These are phyloP conservation scores for Lachancea mirantina DNA, from an alignment of 805 yeast genomes.

Conservation along the genomic window DNA sequence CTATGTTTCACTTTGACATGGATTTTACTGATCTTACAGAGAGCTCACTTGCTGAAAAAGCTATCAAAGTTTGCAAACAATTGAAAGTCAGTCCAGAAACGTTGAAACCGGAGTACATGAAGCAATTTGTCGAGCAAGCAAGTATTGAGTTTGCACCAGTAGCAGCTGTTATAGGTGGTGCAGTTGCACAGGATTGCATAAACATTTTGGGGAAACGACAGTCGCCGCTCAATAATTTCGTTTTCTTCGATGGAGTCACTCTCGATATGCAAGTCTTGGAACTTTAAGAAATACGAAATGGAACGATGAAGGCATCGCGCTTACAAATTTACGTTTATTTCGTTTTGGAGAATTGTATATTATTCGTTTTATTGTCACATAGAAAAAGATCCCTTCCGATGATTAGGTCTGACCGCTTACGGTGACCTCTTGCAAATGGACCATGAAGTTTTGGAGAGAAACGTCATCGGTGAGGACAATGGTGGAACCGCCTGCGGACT, in stretches of 20 bases:
- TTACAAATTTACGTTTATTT: neutral
- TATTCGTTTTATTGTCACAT: neutral
- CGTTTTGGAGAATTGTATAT: no score
- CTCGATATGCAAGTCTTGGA: constrained; percentile 73
- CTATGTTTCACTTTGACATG: constrained; percentile 44
- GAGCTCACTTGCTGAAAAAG: constrained; percentile 26
- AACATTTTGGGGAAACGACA: constrained; percentile 71
- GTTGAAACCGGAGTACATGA: constrained; percentile 34
- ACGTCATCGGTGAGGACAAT: constrained; percentile 96
- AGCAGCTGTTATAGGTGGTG: constrained; percentile 84
- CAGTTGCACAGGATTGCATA: constrained; percentile 83
- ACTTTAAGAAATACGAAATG: constrained; percentile 12
- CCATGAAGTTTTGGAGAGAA: constrained; percentile 88
- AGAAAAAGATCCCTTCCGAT: neutral
- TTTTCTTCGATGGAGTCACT: constrained; percentile 64
- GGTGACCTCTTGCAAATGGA: constrained; percentile 85
- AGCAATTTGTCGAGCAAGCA: constrained; percentile 40
- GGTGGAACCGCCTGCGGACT: constrained; percentile 47
- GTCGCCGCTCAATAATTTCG: constrained; percentile 73
- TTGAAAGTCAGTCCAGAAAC: constrained; percentile 43
- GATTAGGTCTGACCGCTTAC: constrained; percentile 43
- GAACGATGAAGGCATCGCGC: neutral
- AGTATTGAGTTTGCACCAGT: constrained; percentile 70
- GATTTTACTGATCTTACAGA: constrained; percentile 18
- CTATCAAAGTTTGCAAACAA: constrained; percentile 29